Base-by-base conservation (phyloP, 2,329 filamentous ascomycete genomes). In the Byssothecium circinans region DNA sequence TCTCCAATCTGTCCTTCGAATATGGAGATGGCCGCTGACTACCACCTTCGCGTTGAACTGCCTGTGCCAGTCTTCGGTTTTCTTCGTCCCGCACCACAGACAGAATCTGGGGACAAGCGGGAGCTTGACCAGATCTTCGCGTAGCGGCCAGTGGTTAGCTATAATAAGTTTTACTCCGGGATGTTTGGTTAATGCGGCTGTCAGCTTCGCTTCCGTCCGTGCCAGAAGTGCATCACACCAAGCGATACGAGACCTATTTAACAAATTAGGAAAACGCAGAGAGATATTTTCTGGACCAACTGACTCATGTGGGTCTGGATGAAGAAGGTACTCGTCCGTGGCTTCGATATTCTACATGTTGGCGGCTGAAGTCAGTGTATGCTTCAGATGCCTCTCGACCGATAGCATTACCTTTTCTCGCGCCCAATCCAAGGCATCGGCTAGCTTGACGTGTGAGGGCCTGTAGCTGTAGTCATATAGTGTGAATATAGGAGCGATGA, bases 391-490 rank as follows among this genome's bases (percentile, higher is more conserved):
- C n/a, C n/a, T n/a, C n/a, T n/a, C n/a, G n/a, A n/a, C n/a, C n/a
- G n/a, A n/a, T n/a, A n/a, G n/a, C n/a, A n/a, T n/a, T n/a, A n/a
- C n/a, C n/a, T n/a, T n/a, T n/a, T 77, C 75, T 47, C 68, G 58
- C 2, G 75, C 75, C 75, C 75, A 78, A 2, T 67, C 70, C 7
- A 77, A 51, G 2, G 79, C 80, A 17, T 71, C 64, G 47, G 78
- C 78, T 30, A 77, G 65, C 20, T 69, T 65, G 8, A 83, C 73
- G 37, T 79, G 56, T 2, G 63, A 69, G 0, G 81, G 81, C 0
- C 80, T 71, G 62, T 82, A 83, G 51, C 73, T 78, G 65, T 83
- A 83, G 65, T 83, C 81, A 69, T 83, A 83, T 12, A 83, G 69
- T 1, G 80, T 82, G 70, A 83, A 83, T 41, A 81, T 74, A 25